Evolutionary conservation across 2,329 filamentous ascomycete species (phyloP).

Genomic region (Pyrenophora graminea): DNA sequence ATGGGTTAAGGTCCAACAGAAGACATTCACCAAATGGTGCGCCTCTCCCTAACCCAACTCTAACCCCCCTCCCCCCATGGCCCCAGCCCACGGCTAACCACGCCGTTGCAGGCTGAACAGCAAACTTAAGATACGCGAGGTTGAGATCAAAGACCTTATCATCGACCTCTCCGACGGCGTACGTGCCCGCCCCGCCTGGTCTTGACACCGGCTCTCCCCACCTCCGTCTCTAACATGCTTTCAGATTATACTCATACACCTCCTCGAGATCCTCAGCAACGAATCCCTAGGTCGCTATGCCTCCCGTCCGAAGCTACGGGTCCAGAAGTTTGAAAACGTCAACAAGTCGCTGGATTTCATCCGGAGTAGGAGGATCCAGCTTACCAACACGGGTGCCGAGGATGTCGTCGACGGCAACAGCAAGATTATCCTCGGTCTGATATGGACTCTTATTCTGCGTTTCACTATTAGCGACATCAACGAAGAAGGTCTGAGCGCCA

Average conservation of each 20-base stretch:
- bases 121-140: constrained; percentile 77
- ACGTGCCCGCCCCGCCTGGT: constrained; percentile 50
- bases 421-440: constrained; percentile 95
- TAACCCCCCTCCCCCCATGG: constrained; percentile 8
- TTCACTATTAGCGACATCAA: constrained; percentile 99
- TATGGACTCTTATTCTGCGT: constrained; percentile 96
- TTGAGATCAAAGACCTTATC: constrained; percentile 86
- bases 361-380: constrained; percentile 85
- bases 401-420: constrained; percentile 97
- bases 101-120: constrained; percentile 78
- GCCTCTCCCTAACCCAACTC: constrained; percentile 23
- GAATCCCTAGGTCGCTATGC: constrained; percentile 97
- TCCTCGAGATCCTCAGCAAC: constrained; percentile 92
- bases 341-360: constrained; percentile 95
- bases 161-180: constrained; percentile 91
- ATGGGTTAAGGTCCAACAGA: constrained; percentile 84
- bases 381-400: constrained; percentile 98
- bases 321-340: constrained; percentile 97
- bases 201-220: constrained; percentile 7
- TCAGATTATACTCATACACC: constrained; percentile 91
- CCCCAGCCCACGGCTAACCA: constrained; percentile 26
- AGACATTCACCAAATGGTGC: constrained; percentile 98
- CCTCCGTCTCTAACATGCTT: constrained; percentile 14
- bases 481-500: constrained; percentile 94
- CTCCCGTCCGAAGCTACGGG: constrained; percentile 90